Base-by-base conservation (phyloP, 202 grass and related monocot species). In the Zizania palustris region DNA sequence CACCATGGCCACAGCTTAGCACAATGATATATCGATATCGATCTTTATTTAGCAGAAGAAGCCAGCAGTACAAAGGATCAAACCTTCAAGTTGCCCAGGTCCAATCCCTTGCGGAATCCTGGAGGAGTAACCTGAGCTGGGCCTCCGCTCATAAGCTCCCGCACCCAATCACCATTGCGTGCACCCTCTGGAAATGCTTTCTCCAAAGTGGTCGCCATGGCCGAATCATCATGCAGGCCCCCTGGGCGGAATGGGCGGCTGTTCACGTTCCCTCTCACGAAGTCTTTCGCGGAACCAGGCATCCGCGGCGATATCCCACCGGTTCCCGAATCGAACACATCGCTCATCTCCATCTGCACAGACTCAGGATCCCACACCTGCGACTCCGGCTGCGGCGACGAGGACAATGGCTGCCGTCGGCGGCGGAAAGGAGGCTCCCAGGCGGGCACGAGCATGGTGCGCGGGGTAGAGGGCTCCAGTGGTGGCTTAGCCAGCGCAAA, bases 71-170 rank as follows among this genome's bases (percentile, higher is more conserved):
- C 36, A 8, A 39, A 79, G 37, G 41, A 21, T 60, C 64, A 66
- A 73, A 97, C 93, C 93, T 93, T 97, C 78, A 97, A 69, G 45
- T 71, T 72, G 56, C 94, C 94, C 62, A 93, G 80, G 5, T 94
- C 84, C 55, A 97, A 78, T 82, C 94, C 87, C 77, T 86, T 84
- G 43, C 67, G 89, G 56, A 93, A 97, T 22, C 86, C 88, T 8
- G 94, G 94, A 45, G 94, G 91, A 58, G 74, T 70, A 58, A 60
- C 84, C 70, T 85, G 82, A 6, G 91, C 82, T 0, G 37, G 37
- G 43, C 84, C 89, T 74, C 79, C 86, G 8, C 34, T 58, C 20
- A 93, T 74, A 69, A 97, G 76, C 76, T 97, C 88, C 50, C 18
- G 77, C 45, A 90, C 86, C 94, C 94, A 97, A 76, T 86, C 73